A percentile compares a stretch with the other conserved stretches of the same genome.
Conservation (phyloP, 1,284 basidiomycete species). For the Leccinum fallax region DNA sequence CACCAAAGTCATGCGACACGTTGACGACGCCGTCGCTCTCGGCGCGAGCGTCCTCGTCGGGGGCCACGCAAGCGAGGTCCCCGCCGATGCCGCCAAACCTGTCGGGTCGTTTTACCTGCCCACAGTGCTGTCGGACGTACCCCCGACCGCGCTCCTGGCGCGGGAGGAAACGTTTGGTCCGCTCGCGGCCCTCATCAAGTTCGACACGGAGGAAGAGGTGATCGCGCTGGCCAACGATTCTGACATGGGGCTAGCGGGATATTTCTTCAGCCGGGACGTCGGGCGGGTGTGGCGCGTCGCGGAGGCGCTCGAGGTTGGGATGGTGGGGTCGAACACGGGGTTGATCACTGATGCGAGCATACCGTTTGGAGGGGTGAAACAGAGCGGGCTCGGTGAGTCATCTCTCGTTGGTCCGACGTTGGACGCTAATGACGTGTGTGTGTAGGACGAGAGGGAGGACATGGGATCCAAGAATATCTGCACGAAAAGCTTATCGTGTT, state of each 20-base stretch:
- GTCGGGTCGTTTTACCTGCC: conserved; percentile 79
- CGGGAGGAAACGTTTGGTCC: conserved; percentile 92
- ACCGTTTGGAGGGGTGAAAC: conserved; percentile 94
- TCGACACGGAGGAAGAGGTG: conserved; percentile 93
- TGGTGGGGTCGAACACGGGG: conserved; percentile 92
- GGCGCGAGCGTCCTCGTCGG: conserved; percentile 91
- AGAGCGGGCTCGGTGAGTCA: conserved; percentile 74
- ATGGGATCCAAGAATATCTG: conserved; percentile 86
- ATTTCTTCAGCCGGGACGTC: conserved; percentile 91
- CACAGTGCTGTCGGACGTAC: conserved; percentile 90
- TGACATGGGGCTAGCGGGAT: conserved; percentile 88
- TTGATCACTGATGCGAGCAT: conserved; percentile 78
- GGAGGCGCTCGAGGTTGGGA: conserved; percentile 95
- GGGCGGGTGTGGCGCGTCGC: conserved; percentile 96
- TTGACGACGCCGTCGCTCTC: conserved; percentile 79
- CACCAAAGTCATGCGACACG: conserved; percentile 86
- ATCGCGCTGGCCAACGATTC: conserved; percentile 84
- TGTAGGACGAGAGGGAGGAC: conserved; percentile 71
- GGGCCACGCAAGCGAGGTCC: conserved; percentile 57
- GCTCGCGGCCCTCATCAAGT: conserved; percentile 76
- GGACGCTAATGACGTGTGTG: conserved; percentile 9
- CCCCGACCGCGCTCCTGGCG: conserved; percentile 61
- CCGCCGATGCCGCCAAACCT: conserved; percentile 21
- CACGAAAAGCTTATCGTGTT: conserved; percentile 80
- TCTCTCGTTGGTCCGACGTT: not conserved